phyloP scores from a whole-genome alignment of 257 asterid species.

The Coffea canephora region DNA sequence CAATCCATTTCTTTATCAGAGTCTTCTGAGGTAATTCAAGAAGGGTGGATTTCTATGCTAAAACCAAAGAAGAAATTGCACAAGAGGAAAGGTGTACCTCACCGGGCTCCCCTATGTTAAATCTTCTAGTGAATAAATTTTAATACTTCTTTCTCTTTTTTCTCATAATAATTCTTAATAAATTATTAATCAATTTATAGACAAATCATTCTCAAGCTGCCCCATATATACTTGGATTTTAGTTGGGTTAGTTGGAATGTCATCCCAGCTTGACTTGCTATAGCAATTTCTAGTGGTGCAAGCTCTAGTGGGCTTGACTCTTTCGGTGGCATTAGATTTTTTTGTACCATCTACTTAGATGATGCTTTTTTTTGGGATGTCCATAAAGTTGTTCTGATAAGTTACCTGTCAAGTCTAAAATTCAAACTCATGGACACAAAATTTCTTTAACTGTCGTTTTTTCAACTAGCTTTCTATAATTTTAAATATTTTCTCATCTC shows the following conservation, averaged over 20 bases:
- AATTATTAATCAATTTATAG: not conserved
- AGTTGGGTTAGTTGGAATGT: not conserved
- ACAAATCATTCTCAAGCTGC: not conserved
- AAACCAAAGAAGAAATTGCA: constrained; percentile 44
- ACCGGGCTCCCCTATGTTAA: constrained; percentile 55
- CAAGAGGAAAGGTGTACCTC: constrained; percentile 63
- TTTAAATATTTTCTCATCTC: too few species aligned
- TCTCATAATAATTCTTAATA: not conserved
- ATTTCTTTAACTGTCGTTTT: too few species aligned
- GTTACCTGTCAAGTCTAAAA: too few species aligned
- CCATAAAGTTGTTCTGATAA: too few species aligned
- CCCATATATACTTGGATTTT: not conserved
- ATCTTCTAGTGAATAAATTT: not conserved
- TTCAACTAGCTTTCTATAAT: too few species aligned
- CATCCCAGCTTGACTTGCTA: not conserved
- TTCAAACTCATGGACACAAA: too few species aligned
- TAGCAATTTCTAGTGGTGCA: not conserved
- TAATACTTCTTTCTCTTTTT: not conserved
- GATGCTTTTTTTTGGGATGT: too few species aligned
- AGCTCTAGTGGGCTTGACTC: too few species aligned
- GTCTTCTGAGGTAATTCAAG: constrained; percentile 50
- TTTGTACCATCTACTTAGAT: too few species aligned
- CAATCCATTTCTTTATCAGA: constrained; percentile 32
- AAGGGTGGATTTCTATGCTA: constrained; percentile 35
- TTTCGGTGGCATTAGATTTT: too few species aligned